Conservation (phyloP, 345 rosid genomes). For the Lumnitzera racemosa region DNA sequence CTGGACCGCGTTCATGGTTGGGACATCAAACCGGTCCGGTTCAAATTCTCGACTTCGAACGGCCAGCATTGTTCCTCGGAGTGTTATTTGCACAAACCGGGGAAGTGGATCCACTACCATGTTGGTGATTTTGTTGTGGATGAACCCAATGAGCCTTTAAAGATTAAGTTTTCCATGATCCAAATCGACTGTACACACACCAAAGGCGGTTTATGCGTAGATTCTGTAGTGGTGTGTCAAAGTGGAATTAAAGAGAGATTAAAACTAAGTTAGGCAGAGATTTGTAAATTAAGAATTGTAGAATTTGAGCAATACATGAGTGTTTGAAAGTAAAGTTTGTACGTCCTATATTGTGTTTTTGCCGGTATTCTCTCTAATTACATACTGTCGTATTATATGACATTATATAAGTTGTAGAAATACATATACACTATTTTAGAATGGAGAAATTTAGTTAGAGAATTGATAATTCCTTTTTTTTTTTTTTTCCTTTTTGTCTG, state of each 20-base stretch:
- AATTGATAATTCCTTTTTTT: too few relatives aligned
- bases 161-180: conserved; percentile 72
- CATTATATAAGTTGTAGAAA: too few relatives aligned
- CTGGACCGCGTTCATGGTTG: conserved; percentile 84
- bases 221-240: conserved; percentile 65
- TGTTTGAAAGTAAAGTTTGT: too few relatives aligned
- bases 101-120: conserved; percentile 67
- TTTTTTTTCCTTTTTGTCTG: too few relatives aligned
- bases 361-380: too few relatives aligned
- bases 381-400: too few relatives aligned
- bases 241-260: conserved; percentile 33
- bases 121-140: conserved; percentile 68
- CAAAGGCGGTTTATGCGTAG: conserved; percentile 88
- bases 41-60: conserved; percentile 66
- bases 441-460: too few relatives aligned
- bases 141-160: conserved; percentile 18
- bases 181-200: conserved; percentile 97
- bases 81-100: conserved; percentile 41
- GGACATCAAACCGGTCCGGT: conserved; percentile 70
- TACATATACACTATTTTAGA: too few relatives aligned
- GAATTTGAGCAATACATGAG: too few relatives aligned
- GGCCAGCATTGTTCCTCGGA: conserved; percentile 55
- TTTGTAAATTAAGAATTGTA: too few relatives aligned
- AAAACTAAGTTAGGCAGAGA: not conserved
- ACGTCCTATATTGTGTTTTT: too few relatives aligned